These are phyloP conservation scores for Cylindrotheca fusiformis DNA, from an alignment of 108 stramenopile species.

Conservation along the genomic window DNA sequence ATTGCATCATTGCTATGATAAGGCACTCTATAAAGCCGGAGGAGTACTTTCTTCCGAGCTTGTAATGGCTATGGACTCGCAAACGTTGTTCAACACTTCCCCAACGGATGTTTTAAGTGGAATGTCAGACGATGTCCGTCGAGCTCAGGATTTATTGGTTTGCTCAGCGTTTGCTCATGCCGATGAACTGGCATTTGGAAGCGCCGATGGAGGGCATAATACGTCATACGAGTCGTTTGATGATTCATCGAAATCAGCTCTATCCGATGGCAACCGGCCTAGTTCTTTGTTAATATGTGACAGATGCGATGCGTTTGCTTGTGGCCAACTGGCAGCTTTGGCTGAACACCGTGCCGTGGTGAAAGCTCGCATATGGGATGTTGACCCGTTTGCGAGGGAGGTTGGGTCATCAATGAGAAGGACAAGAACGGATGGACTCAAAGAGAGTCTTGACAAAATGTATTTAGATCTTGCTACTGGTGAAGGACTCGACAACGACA, in stretches of 20 bases:
- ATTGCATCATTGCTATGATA: slow-evolving; percentile 46
- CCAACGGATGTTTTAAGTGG: slow-evolving; percentile 2
- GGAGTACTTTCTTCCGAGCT: slow-evolving; percentile 42
- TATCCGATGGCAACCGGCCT: slow-evolving; percentile 62
- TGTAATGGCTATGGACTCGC: slow-evolving; percentile 46
- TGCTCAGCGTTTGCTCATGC: slow-evolving; percentile 76
- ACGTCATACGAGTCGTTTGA: not conserved
- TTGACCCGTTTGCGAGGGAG: slow-evolving; percentile 61
- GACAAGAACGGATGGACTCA: slow-evolving; percentile 38
- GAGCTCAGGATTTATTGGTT: slow-evolving; percentile 57
- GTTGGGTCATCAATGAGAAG: slow-evolving; percentile 30
- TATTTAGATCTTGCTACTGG: slow-evolving; percentile 22
- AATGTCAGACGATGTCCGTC: slow-evolving; percentile 24
- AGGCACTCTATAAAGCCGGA: slow-evolving; percentile 37
- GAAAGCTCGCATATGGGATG: slow-evolving; percentile 71
- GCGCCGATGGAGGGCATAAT: not conserved
- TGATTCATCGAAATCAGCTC: not conserved
- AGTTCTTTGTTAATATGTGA: slow-evolving; percentile 68
- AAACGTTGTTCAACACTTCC: slow-evolving; percentile 29
- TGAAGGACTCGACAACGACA: slow-evolving; percentile 30
- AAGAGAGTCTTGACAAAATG: slow-evolving; percentile 48
- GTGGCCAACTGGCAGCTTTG: slow-evolving; percentile 79
- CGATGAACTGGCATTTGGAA: slow-evolving; percentile 73
- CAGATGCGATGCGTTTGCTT: slow-evolving; percentile 73
- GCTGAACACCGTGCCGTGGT: slow-evolving; percentile 78